Base-by-base conservation (phyloP, 495 filamentous ascomycete genomes). In the Lophiostoma macrostomum region DNA sequence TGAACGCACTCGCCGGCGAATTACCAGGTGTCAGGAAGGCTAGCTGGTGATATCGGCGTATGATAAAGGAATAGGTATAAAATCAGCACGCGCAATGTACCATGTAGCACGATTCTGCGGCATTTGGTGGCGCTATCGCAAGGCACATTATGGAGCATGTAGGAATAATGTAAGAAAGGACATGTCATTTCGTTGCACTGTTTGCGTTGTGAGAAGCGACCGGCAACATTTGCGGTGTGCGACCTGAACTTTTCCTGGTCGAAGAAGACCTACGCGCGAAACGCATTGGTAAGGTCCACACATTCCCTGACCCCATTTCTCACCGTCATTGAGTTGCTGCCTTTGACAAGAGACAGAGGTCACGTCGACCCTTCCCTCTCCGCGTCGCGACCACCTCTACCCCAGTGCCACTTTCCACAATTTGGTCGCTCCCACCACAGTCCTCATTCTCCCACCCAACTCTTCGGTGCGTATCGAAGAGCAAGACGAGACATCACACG, bases 21-120 rank as follows among this genome's bases (percentile, higher is more conserved):
- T 67, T 98, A 29, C 93, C 93, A 0, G 93, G 93, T 45, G 93
- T 97, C 35, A 87, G 82, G 76, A 97, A 96, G 76, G 93, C 94
- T 7, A 90, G 85, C 67, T 98, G 93, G 93, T 97, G 27, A 67
- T 28, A 25, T 18, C 0, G 23, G 24, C 13, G 13, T 6, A 1
- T 4, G 36, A 38, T 29, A 24, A 20, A 27, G 14, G 10, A 11
- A 14, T 12, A n/a, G 11, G n/a, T 31, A 25, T 11, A 35, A 6
- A 25, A 6, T 19, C 5, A 16, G 5, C 13, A 24, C 31, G 30
- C 44, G 18, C 29, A n/a, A 34, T 53, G 41, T 48, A 59, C 13
- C 35, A 16, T 30, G 48, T 23, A 36, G 34, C 23, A 24, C 16
- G 19, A 56, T 12, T 4, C 6, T 38, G 10, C 14, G 44, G 44